Evolutionary conservation across 2,329 filamentous ascomycete genomes (phyloP).

Genomic region (Botrytis fabae): DNA sequence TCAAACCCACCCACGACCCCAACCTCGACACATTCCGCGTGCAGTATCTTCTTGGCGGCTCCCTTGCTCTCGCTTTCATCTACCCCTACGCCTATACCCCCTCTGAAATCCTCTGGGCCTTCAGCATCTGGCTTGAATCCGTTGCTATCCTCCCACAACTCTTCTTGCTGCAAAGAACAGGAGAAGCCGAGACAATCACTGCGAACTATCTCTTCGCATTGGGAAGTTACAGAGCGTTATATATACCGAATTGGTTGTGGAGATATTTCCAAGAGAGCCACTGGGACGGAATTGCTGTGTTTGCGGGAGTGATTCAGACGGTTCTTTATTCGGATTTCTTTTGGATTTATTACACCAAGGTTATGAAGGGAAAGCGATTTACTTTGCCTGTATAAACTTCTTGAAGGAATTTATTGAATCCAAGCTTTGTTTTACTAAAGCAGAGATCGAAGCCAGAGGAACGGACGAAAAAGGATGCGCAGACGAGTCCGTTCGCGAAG

Average conservation of each 20-base stretch:
- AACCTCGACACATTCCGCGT: slow-evolving; percentile 97
- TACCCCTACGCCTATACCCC: slow-evolving; percentile 83
- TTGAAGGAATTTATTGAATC: neutral
- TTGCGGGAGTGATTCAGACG: slow-evolving; percentile 90
- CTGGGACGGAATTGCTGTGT: slow-evolving; percentile 82
- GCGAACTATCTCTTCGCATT: slow-evolving; percentile 96
- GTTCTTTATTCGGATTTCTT: slow-evolving; percentile 98
- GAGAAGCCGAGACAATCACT: slow-evolving; percentile 98
- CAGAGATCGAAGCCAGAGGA: neutral
- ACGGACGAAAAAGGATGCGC: neutral
- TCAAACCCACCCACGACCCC: slow-evolving; percentile 95
- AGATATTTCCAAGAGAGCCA: slow-evolving; percentile 79
- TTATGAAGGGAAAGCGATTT: slow-evolving; percentile 85
- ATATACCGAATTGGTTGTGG: slow-evolving; percentile 99
- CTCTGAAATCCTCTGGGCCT: slow-evolving; percentile 91
- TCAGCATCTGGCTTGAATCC: slow-evolving; percentile 96
- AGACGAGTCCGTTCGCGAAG: neutral
- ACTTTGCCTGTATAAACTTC: slow-evolving; percentile 71
- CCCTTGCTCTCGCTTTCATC: slow-evolving; percentile 74
- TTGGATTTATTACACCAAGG: slow-evolving; percentile 99
- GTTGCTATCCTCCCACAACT: slow-evolving; percentile 96
- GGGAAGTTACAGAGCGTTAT: slow-evolving; percentile 86
- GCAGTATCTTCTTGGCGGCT: slow-evolving; percentile 85
- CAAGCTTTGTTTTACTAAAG: neutral
- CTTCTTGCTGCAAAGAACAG: slow-evolving; percentile 96